phyloP scores from a whole-genome alignment of 495 filamentous ascomycete species.

The Durotheca rogersii region DNA sequence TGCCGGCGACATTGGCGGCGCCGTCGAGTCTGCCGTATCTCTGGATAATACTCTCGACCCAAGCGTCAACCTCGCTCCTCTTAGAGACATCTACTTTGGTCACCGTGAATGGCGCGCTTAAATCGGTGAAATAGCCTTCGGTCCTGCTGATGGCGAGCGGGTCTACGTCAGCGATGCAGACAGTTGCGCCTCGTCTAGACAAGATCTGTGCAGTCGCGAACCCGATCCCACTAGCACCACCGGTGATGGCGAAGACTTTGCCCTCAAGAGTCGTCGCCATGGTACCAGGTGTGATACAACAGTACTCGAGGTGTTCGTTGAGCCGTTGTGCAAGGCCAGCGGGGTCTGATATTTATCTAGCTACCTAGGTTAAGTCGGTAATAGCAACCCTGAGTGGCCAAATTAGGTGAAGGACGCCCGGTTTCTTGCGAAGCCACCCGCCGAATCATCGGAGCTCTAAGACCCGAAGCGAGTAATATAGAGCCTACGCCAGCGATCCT shows the following conservation, averaged over 20 bases:
- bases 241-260: conserved; percentile 57
- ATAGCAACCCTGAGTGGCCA: too few species aligned
- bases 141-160: conserved; percentile 38
- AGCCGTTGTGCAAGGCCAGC: too few species aligned
- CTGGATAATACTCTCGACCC: conserved; percentile 37
- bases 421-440: too few species aligned
- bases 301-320: too few species aligned
- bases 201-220: conserved; percentile 55
- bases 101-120: conserved; percentile 30
- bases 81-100: conserved; percentile 38
- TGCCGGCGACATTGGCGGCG: conserved; percentile 60
- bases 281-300: too few species aligned
- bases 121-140: conserved; percentile 30
- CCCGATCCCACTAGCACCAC: conserved; percentile 58
- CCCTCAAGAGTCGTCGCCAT: conserved; percentile 31
- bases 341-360: neutral
- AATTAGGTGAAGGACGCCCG: too few species aligned
- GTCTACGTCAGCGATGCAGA: conserved; percentile 56
- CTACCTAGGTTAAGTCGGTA: conserved; percentile 8
- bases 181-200: conserved; percentile 47
- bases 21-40: conserved; percentile 51
- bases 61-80: conserved; percentile 37
- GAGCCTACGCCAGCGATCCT: too few species aligned
- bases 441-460: too few species aligned
- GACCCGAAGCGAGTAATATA: too few species aligned